Conservation (phyloP, 1,284 basidiomycete genomes). For the Malassezia brasiliensis region DNA sequence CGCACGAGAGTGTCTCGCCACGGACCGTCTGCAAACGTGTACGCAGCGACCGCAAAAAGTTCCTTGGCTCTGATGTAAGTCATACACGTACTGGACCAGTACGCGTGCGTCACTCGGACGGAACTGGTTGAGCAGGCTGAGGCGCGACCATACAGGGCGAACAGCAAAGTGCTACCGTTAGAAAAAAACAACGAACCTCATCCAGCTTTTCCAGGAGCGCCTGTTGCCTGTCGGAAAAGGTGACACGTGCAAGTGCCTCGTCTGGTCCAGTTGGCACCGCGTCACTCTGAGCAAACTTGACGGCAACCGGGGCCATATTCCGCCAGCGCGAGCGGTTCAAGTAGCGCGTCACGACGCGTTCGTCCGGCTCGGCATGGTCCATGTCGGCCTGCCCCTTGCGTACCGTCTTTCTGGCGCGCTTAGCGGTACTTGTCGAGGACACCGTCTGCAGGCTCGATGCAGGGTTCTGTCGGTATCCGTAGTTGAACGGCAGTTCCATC, state of each 20-base stretch:
- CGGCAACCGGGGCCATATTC: conserved; percentile 15
- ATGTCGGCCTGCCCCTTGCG: conserved; percentile 10
- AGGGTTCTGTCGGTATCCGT: conserved; percentile 28
- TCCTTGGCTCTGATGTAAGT: conserved; percentile 47
- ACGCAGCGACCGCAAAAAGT: conserved; percentile 54
- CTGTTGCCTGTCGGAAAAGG: conserved; percentile 5
- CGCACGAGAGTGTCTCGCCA: conserved; percentile 81
- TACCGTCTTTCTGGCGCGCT: conserved; percentile 8
- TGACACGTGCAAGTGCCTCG: not conserved
- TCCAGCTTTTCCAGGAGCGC: conserved; percentile 13
- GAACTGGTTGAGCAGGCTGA: conserved; percentile 73
- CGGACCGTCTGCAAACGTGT: conserved; percentile 83
- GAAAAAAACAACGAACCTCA: not conserved
- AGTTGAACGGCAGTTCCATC: conserved; percentile 29
- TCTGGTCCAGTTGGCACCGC: conserved; percentile 4
- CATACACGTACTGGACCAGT: conserved; percentile 52
- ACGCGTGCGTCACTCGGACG: conserved; percentile 60
- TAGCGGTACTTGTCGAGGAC: conserved; percentile 4
- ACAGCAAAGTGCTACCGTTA: conserved; percentile 50
- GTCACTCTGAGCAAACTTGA: conserved; percentile 7
- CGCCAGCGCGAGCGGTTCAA: conserved; percentile 17
- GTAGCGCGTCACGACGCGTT: conserved; percentile 9
- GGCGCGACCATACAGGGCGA: conserved; percentile 79
- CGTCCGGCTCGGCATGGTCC: not conserved
- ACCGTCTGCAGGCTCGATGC: conserved; percentile 25